Evolutionary conservation across 139 green algal genomes (phyloP).

Genomic region (Dunaliella sp.): DNA sequence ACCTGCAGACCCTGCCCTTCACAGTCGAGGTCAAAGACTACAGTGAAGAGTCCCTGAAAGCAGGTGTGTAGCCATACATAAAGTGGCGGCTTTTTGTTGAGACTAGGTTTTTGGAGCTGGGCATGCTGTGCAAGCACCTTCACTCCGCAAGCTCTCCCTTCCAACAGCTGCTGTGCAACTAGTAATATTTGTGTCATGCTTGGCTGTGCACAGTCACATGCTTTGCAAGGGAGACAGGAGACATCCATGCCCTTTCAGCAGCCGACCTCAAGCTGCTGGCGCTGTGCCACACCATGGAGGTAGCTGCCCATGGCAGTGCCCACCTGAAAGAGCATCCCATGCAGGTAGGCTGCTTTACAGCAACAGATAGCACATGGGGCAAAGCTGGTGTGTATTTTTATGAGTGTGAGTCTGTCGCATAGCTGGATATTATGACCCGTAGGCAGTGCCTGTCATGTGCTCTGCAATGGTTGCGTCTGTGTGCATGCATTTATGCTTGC

Average conservation of each 20-base stretch:
- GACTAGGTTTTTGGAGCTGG: too few relatives aligned
- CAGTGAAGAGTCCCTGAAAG: slow-evolving; percentile 64
- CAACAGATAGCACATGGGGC: too few relatives aligned
- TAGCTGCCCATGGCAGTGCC: slow-evolving; percentile 50
- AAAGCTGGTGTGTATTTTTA: too few relatives aligned
- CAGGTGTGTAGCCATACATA: slow-evolving; percentile 53
- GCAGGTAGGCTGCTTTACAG: too few relatives aligned
- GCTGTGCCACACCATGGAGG: slow-evolving; percentile 76
- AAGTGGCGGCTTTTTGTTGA: background rate
- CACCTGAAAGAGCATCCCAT: slow-evolving; percentile 62
- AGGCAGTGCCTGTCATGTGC: too few relatives aligned
- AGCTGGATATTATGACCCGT: too few relatives aligned
- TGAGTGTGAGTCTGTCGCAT: too few relatives aligned
- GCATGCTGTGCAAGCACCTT: too few relatives aligned
- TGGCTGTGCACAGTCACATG: slow-evolving; percentile 72
- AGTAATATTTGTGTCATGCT: background rate
- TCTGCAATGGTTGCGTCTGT: too few relatives aligned
- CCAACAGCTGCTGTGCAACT: too few relatives aligned
- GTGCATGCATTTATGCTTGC: too few relatives aligned
- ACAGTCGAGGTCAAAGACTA: slow-evolving; percentile 64
- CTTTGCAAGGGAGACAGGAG: slow-evolving; percentile 85
- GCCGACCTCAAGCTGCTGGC: slow-evolving; percentile 84
- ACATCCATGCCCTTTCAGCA: slow-evolving; percentile 79
- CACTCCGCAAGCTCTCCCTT: too few relatives aligned
- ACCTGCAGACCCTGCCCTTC: slow-evolving; percentile 62